Evolutionary conservation across 305 asterid species (phyloP).

Genomic region (Fraxinus platypoda): DNA sequence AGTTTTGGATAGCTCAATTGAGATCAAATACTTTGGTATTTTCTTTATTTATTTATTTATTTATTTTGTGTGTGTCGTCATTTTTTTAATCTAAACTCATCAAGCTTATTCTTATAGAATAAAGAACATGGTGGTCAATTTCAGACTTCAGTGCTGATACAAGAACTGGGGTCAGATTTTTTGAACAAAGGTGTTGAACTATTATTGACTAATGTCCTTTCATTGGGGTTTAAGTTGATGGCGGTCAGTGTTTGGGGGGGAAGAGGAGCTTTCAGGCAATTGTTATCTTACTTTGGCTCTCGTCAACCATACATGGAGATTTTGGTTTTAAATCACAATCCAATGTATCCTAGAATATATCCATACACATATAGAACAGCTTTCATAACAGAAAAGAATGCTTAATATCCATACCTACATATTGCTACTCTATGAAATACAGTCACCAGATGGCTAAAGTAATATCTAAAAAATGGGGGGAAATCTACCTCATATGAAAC

Average conservation of each 20-base stretch:
- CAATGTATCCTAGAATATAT: background rate
- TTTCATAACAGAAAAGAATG: background rate
- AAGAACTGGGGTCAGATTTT: no score
- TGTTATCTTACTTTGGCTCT: background rate
- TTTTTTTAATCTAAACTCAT: background rate
- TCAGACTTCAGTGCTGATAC: no score
- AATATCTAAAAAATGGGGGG: background rate
- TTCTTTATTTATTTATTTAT: no score
- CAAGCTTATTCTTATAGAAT: background rate
- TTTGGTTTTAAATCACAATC: background rate
- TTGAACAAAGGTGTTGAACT: no score
- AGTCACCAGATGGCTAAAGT: background rate
- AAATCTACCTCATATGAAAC: conserved; percentile 48
- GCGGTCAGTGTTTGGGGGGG: background rate
- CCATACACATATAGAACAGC: background rate
- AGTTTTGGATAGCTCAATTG: background rate
- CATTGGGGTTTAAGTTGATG: background rate
- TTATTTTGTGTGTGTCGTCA: background rate
- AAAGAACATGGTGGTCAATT: no score
- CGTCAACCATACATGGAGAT: background rate
- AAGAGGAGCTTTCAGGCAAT: background rate
- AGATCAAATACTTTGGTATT: background rate
- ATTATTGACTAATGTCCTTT: background rate
- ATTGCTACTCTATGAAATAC: background rate
- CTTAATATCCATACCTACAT: background rate